Conservation (phyloP, 108 stramenopile species). For the Cyclotella baltica region DNA sequence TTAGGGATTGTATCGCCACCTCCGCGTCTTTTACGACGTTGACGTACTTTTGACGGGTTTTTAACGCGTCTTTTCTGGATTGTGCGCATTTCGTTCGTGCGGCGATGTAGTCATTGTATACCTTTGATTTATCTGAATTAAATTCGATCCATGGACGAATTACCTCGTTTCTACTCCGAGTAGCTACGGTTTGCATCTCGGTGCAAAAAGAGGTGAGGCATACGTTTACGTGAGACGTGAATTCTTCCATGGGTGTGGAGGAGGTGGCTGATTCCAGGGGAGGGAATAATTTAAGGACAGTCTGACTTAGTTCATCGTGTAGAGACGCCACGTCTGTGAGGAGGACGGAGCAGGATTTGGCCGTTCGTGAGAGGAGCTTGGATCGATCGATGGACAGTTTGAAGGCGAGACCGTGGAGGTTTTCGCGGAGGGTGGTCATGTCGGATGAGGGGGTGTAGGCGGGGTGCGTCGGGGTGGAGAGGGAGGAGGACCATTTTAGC, state of each 20-base stretch:
- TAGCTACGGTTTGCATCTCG: slow-evolving; percentile 18
- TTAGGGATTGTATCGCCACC: slow-evolving; percentile 34
- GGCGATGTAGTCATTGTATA: slow-evolving; percentile 23
- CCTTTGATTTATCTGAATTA: slow-evolving; percentile 12
- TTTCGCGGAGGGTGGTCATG: slow-evolving; percentile 18
- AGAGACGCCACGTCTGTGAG: slow-evolving; percentile 35
- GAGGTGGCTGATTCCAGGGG: slow-evolving; percentile 18
- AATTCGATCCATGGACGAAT: slow-evolving; percentile 29
- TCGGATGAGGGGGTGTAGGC: slow-evolving; percentile 32
- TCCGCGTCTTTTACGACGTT: slow-evolving; percentile 37
- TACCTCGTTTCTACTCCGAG: slow-evolving; percentile 20
- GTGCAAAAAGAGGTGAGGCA: slow-evolving; percentile 32
- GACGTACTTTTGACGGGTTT: slow-evolving; percentile 30
- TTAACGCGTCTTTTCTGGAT: slow-evolving; percentile 42
- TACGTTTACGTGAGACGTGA: slow-evolving; percentile 28
- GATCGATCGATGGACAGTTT: slow-evolving; percentile 30
- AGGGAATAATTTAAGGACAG: slow-evolving; percentile 21
- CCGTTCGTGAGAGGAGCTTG: slow-evolving; percentile 35
- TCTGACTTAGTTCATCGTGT: slow-evolving; percentile 32
- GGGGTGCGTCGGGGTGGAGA: slow-evolving; percentile 19
- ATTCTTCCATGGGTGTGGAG: slow-evolving; percentile 27
- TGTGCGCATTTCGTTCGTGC: slow-evolving; percentile 24
- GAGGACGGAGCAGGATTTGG: slow-evolving; percentile 27
- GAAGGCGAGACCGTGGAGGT: slow-evolving; percentile 40
- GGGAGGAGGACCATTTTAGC: slow-evolving; percentile 31